Conservation (phyloP, 768 basidiomycete genomes). For the Favolaschia claudopus region DNA sequence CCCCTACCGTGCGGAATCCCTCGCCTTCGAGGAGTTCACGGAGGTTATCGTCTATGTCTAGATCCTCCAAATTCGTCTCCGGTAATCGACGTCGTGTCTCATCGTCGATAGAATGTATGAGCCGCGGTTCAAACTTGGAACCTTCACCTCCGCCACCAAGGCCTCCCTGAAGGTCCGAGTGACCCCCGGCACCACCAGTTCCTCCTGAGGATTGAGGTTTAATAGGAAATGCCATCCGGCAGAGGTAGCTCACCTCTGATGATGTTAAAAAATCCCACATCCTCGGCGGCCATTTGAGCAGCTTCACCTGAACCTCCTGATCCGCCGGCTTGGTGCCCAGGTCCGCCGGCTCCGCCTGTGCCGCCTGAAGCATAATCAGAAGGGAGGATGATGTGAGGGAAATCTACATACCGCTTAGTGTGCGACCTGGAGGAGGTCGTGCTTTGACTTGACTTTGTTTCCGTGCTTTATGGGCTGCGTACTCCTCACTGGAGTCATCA, state of each 20-base stretch:
- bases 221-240: not conserved
- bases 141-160: not conserved
- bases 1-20: not conserved
- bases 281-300: not conserved
- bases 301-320: not conserved
- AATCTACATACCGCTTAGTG: not conserved
- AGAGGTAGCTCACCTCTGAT: not conserved
- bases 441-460: too few species aligned
- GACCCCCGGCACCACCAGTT: not conserved
- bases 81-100: not conserved
- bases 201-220: not conserved
- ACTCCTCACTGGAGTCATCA: too few species aligned
- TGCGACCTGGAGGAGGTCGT: too few species aligned
- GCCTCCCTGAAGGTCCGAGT: not conserved
- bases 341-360: not conserved
- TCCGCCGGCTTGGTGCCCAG: not conserved
- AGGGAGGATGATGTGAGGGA: not conserved
- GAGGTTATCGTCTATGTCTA: not conserved
- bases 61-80: not conserved
- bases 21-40: not conserved
- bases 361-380: not conserved
- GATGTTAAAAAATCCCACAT: not conserved
- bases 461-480: too few species aligned
- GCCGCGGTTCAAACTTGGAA: too few species aligned
- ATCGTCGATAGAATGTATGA: not conserved